Evolutionary conservation across 331 rosid genomes (phyloP).

Genomic region (Cydonia oblonga): DNA sequence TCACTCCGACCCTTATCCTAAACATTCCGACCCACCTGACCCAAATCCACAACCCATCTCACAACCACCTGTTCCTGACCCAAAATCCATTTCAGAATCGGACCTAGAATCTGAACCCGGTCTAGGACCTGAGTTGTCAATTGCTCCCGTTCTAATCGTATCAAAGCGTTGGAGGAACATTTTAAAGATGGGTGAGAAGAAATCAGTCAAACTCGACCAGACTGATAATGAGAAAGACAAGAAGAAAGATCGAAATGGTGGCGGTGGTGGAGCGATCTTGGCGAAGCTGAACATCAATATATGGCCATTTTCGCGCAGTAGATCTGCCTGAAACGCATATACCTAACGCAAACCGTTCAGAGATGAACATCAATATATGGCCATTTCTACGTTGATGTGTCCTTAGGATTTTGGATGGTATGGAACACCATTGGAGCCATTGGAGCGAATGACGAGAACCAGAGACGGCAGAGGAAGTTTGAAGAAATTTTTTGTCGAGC

Average conservation of each 20-base stretch:
- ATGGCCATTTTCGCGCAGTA: conserved; percentile 90
- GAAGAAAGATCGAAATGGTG: conserved; percentile 37
- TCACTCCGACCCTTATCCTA: neutral
- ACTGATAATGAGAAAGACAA: conserved; percentile 33
- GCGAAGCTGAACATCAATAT: conserved; percentile 83
- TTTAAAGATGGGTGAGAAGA: conserved; percentile 57
- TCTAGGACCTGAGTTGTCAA: conserved; percentile 18
- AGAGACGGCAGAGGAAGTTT: too few species aligned
- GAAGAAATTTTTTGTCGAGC: too few species aligned
- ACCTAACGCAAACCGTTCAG: conserved; percentile 61
- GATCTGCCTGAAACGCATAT: conserved; percentile 72
- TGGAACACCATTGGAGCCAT: too few species aligned
- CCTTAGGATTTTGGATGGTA: too few species aligned
- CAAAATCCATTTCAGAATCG: neutral
- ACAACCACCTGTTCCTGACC: neutral
- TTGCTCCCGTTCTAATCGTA: conserved; percentile 20
- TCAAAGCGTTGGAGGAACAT: conserved; percentile 89
- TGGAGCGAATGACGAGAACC: too few species aligned
- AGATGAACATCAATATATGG: too few species aligned
- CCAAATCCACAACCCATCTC: conserved; percentile 23
- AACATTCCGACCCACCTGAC: neutral
- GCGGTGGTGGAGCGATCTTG: conserved; percentile 29
- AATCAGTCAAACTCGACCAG: conserved; percentile 13
- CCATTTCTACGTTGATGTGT: too few species aligned
- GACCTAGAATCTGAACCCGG: conserved; percentile 28